These are phyloP conservation scores for Phascolomyces articulosus DNA, from an alignment of 371 early-diverging fungal species.

Conservation along the genomic window DNA sequence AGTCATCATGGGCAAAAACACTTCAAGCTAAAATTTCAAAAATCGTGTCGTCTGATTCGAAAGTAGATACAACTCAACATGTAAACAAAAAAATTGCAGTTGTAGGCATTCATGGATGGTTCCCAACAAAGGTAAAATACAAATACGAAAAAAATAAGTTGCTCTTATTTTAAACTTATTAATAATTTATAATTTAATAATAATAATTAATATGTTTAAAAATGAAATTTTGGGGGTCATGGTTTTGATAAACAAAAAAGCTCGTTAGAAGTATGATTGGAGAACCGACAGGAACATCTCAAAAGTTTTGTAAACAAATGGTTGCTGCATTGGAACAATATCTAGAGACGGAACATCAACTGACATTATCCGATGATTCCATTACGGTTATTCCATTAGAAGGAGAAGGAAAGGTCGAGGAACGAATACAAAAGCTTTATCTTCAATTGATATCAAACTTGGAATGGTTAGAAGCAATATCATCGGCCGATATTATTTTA, in stretches of 20 bases:
- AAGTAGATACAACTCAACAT: background rate
- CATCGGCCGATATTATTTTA: slow-evolving; percentile 79
- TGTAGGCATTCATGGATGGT: slow-evolving; percentile 91
- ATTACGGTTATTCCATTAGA: slow-evolving; percentile 84
- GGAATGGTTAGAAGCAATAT: slow-evolving; percentile 44
- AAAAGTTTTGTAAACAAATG: slow-evolving; percentile 88
- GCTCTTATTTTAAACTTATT: too few relatives aligned
- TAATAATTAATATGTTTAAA: too few relatives aligned
- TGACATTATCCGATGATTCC: slow-evolving; percentile 51
- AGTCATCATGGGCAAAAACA: background rate
- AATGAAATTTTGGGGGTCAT: too few relatives aligned
- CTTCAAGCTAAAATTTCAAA: background rate
- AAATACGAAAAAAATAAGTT: too few relatives aligned
- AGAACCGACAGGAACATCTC: slow-evolving; percentile 91
- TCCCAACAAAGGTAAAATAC: slow-evolving; percentile 60
- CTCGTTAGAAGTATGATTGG: slow-evolving; percentile 79
- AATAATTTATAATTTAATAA: too few relatives aligned
- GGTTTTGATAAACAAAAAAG: slow-evolving; percentile 20
- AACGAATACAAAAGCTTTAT: slow-evolving; percentile 79
- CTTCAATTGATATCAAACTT: slow-evolving; percentile 56
- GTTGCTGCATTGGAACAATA: slow-evolving; percentile 60
- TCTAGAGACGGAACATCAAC: slow-evolving; percentile 53
- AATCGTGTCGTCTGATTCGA: background rate
- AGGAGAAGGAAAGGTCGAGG: slow-evolving; percentile 87
- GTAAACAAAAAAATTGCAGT: slow-evolving; percentile 45